Percentiles rank a stretch among this genome's conserved stretches.
Conservation (phyloP, 2,329 filamentous ascomycete genomes). For the Colletotrichum nymphaeae region DNA sequence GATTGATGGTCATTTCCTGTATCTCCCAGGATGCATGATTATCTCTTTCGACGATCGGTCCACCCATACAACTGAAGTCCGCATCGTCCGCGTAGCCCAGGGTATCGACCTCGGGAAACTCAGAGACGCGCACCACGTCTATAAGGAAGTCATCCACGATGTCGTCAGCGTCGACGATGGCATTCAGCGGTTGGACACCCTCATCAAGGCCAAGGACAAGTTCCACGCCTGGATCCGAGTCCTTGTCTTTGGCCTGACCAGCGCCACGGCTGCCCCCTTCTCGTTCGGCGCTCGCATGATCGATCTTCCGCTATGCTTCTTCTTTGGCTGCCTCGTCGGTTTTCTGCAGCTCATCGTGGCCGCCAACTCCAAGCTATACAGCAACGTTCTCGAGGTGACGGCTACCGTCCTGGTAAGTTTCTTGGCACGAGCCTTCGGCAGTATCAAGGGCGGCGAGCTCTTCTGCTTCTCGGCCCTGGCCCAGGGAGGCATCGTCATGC, state of each 20-base stretch:
- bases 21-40: slow-evolving; percentile 92
- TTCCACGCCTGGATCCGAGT: slow-evolving; percentile 66
- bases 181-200: slow-evolving; percentile 60
- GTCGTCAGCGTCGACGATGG: slow-evolving; percentile 69
- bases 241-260: slow-evolving; percentile 77
- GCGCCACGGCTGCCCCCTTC: slow-evolving; percentile 78
- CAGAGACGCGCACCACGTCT: slow-evolving; percentile 69
- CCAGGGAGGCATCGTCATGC: slow-evolving; percentile 73
- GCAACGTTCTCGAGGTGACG: slow-evolving; percentile 73
- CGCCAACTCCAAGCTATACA: slow-evolving; percentile 75
- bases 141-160: slow-evolving; percentile 74
- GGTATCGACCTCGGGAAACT: slow-evolving; percentile 72
- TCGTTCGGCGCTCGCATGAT: slow-evolving; percentile 78
- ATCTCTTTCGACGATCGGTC: slow-evolving; percentile 83
- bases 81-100: slow-evolving; percentile 69
- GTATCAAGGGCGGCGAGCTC: slow-evolving; percentile 60
- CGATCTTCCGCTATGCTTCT: slow-evolving; percentile 78
- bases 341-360: slow-evolving; percentile 77
- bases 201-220: slow-evolving; percentile 67
- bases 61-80: slow-evolving; percentile 75
- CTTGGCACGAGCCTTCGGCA: slow-evolving; percentile 71
- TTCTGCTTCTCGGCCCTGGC: slow-evolving; percentile 76
- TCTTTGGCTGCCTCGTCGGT: slow-evolving; percentile 77
- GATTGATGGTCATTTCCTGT: slow-evolving; percentile 89
- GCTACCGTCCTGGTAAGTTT: slow-evolving; percentile 72